Percentiles rank a stretch among this genome's conserved stretches.
Evolutionary conservation across 2,329 filamentous ascomycete species (phyloP).

Genomic region (Cercospora zeina): DNA sequence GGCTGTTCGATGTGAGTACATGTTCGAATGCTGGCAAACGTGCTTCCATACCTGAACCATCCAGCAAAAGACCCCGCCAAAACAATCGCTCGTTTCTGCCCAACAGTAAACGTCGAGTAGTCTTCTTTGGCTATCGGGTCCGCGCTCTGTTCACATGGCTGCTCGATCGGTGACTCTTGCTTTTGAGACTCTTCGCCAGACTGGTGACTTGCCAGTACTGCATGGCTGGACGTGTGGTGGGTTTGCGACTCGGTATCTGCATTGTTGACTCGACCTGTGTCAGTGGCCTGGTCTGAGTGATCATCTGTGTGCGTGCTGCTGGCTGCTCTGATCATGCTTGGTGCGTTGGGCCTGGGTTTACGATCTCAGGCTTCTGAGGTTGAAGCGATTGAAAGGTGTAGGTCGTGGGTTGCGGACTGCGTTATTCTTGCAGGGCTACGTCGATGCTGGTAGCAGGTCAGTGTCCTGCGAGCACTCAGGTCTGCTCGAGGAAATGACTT

Average conservation of each 20-base stretch:
- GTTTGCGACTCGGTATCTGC: not conserved
- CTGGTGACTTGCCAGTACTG: not conserved
- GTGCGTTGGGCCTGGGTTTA: not conserved
- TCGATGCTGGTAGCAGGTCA: not conserved
- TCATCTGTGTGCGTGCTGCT: not conserved
- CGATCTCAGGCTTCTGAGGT: not conserved
- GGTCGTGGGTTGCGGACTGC: not conserved
- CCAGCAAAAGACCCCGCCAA: slow-evolving; percentile 34
- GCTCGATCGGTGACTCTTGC: not conserved
- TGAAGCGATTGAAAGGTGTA: not conserved
- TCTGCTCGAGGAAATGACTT: not conserved
- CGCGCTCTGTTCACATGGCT: slow-evolving; percentile 7
- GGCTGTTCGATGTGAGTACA: slow-evolving; percentile 21
- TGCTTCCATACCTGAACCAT: slow-evolving; percentile 29
- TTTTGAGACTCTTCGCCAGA: not conserved
- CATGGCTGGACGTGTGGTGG: not conserved
- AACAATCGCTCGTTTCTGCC: slow-evolving; percentile 38
- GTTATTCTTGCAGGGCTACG: no score
- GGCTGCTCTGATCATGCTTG: not conserved
- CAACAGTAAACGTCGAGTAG: slow-evolving; percentile 38
- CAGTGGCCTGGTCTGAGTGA: not conserved
- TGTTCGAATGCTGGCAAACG: not conserved
- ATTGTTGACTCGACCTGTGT: not conserved
- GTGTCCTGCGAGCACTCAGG: not conserved
- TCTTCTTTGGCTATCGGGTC: slow-evolving; percentile 27